Conservation (phyloP, 257 asterid species). For the Penstemon newberryi region DNA sequence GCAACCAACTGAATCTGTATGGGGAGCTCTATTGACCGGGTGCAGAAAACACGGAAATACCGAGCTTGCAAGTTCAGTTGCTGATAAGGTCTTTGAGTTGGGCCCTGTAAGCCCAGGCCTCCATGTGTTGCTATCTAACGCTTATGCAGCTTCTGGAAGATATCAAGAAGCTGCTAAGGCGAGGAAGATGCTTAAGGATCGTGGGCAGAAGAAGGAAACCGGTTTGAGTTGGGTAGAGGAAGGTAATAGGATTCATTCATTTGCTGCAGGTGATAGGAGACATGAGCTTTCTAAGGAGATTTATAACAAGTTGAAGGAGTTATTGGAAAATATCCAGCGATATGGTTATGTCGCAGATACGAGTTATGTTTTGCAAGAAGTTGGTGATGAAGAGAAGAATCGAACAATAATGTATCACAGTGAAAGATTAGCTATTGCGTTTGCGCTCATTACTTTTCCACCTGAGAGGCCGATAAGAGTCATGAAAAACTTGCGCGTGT, state of each 20-base stretch:
- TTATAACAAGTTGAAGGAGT: constrained; percentile 59
- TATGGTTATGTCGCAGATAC: constrained; percentile 79
- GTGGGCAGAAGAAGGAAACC: constrained; percentile 78
- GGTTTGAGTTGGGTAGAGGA: constrained; percentile 95
- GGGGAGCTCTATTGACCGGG: constrained; percentile 92
- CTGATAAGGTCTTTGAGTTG: constrained; percentile 65
- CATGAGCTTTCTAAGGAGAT: constrained; percentile 56
- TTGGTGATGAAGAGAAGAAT: constrained; percentile 62
- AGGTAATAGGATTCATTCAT: constrained; percentile 67
- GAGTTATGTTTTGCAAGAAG: constrained; percentile 55
- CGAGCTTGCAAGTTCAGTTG: constrained; percentile 73
- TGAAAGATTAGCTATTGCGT: constrained; percentile 87
- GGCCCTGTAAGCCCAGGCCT: constrained; percentile 76
- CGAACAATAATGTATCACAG: constrained; percentile 70
- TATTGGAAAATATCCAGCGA: constrained; percentile 54
- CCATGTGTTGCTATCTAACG: constrained; percentile 66
- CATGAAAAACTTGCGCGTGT: constrained; percentile 82
- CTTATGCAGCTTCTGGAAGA: constrained; percentile 81
- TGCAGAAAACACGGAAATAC: constrained; percentile 66
- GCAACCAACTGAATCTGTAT: constrained; percentile 69
- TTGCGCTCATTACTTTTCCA: constrained; percentile 65
- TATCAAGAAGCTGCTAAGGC: constrained; percentile 87
- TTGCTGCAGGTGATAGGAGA: constrained; percentile 72
- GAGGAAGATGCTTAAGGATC: constrained; percentile 68
- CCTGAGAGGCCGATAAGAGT: constrained; percentile 65